phyloP scores from a whole-genome alignment of 345 rosid species.

The Mangifera indica region DNA sequence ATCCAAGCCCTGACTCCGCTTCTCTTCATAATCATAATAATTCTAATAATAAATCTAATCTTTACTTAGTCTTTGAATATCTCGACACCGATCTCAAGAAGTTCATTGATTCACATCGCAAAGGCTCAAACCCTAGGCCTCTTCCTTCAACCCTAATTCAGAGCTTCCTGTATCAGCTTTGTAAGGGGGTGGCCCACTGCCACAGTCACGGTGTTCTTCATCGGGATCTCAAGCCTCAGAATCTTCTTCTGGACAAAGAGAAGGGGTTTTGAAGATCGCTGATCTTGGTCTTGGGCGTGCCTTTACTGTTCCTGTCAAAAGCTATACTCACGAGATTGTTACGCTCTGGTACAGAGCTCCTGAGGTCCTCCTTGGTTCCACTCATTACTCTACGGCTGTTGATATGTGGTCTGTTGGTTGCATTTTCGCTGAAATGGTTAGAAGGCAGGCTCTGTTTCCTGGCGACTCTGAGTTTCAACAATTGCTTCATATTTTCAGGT shows the following conservation, averaged over 20 bases:
- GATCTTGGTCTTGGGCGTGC: conserved; percentile 92
- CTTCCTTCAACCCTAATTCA: conserved; percentile 57
- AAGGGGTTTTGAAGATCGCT: conserved; percentile 82
- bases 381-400: conserved; percentile 82
- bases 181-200: conserved; percentile 92
- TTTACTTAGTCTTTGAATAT: conserved; percentile 86
- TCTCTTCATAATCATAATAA: conserved; percentile 8
- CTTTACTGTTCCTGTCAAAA: conserved; percentile 88
- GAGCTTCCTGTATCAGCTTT: conserved; percentile 80
- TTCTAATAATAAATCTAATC: conserved; percentile 50
- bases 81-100: conserved; percentile 95
- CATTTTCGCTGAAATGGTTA: conserved; percentile 86
- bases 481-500: conserved; percentile 93
- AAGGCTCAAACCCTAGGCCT: conserved; percentile 70
- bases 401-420: conserved; percentile 99
- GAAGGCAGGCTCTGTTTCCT: conserved; percentile 90
- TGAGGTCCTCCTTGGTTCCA: conserved; percentile 82
- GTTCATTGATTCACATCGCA: conserved; percentile 74
- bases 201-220: conserved; percentile 94
- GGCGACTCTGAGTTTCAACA: conserved; percentile 97
- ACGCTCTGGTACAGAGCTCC: conserved; percentile 98
- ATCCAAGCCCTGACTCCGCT: conserved; percentile 11
- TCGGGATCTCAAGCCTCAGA: conserved; percentile 94
- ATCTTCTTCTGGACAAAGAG: conserved; percentile 79
- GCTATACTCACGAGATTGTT: conserved; percentile 89